Conservation (phyloP, 108 stramenopile species). For the Aurantiochytrium sp. region DNA sequence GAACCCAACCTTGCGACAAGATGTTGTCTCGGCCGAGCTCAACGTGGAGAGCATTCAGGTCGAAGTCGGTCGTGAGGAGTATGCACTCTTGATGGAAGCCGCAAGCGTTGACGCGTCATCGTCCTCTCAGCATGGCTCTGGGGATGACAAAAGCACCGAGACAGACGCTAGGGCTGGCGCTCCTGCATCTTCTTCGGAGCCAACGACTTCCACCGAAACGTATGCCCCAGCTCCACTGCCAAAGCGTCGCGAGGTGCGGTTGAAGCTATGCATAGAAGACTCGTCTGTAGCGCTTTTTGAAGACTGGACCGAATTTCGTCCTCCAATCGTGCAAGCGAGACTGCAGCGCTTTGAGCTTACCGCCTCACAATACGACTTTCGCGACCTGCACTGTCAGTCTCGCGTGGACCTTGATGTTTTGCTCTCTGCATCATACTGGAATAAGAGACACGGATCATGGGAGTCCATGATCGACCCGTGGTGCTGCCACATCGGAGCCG, state of each 20-base stretch:
- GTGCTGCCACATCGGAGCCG: not conserved
- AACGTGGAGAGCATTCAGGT: no score
- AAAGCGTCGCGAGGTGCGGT: not conserved
- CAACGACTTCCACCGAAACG: not conserved
- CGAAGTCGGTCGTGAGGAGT: no score
- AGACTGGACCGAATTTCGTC: not conserved
- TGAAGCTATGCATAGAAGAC: not conserved
- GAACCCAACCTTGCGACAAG: no score
- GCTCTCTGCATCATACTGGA: not conserved
- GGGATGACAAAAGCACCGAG: no score
- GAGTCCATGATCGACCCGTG: not conserved
- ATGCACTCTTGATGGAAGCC: no score
- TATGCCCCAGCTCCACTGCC: not conserved
- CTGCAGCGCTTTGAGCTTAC: not conserved
- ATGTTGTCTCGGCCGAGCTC: no score
- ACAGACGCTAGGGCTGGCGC: no score
- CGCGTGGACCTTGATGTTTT: not conserved
- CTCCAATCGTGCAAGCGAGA: not conserved
- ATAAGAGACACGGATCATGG: not conserved
- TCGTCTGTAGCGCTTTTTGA: not conserved
- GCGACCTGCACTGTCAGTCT: not conserved
- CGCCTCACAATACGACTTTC: not conserved
- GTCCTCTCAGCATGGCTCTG: no score
- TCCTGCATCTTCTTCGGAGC: not conserved
- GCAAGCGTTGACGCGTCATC: no score